Base-by-base conservation (phyloP, 2,329 filamentous ascomycete species). In the Pseudogymnoascus sp. region DNA sequence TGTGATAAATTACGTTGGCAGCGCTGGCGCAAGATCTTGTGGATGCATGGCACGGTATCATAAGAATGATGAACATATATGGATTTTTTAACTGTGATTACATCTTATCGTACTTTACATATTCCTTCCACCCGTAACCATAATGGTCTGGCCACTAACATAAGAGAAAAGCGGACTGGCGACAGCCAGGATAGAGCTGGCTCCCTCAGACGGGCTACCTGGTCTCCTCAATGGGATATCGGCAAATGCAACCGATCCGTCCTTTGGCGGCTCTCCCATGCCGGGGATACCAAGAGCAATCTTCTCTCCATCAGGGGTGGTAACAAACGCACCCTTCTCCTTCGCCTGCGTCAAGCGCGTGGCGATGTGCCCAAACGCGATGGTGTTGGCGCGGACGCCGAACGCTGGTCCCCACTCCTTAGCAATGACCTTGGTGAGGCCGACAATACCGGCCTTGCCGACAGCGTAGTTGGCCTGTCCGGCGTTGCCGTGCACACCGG, bases 381-480 rank as follows among this genome's bases (percentile, higher is more conserved):
- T 81, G 2, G 90, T 91, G 75, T 96, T 96, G 41, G 87, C 83
- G 63, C 91, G 81, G 5, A 96, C 91, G 60, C 91, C 91, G 69
- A 93, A 96, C 38, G 80, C 75, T 0, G 90, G 91, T 0, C 91
- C 91, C 92, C 91, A 96, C 79, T 96, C 88, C 78, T 96, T 96
- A 2, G 91, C 91, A 71, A 96, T 91, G 1, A 91, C 92, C 79
- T 95, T 96, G 64, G 89, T 93, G 63, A 96, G 81, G 5, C 92
- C 92, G 9, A 84, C 84, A 12, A 96, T 85, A 52, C 90, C 92
- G 2, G 91, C 89, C 79, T 96, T 96, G 61, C 90, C 92, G 58
- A 93, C 79, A 37, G 88, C 83, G 75, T 96, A 96, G 80, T 96
- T 96, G 69, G 88, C 85, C 80, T 96, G 91, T n/a, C 91, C 91